These are phyloP conservation scores for Heliamphora ciliata DNA, from an alignment of 179 eudicot species.

Conservation along the genomic window DNA sequence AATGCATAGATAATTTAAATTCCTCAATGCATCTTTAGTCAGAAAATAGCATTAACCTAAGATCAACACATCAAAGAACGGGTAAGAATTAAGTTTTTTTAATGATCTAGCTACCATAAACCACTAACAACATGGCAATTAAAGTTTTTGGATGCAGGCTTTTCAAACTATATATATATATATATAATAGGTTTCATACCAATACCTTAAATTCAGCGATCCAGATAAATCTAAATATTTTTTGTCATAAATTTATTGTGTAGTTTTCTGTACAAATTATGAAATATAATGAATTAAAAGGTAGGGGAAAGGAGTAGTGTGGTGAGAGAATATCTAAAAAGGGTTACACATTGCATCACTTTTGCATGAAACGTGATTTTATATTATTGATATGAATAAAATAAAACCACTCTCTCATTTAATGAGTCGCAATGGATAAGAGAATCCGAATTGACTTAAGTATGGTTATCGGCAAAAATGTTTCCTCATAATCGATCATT, in stretches of 20 bases:
- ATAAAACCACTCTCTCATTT: neutral
- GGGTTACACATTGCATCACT: neutral
- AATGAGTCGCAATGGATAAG: no score
- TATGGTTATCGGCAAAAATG: no score
- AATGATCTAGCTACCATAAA: neutral
- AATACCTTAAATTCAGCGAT: neutral
- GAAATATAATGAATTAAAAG: neutral
- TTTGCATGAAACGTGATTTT: neutral
- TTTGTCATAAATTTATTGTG: neutral
- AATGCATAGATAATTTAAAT: neutral
- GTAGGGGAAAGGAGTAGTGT: no score
- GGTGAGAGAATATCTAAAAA: neutral
- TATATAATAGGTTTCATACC: no score
- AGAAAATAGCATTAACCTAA: neutral
- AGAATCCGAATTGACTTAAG: no score
- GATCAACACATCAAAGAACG: neutral
- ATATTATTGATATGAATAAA: neutral
- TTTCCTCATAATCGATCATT: no score
- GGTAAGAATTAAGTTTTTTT: neutral
- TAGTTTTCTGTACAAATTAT: no score
- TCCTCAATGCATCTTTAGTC: neutral
- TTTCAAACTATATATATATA: no score
- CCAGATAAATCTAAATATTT: neutral
- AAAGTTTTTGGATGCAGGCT: no score
- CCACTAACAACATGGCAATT: no score